These are phyloP conservation scores for Osmanthus fragrans DNA, from an alignment of 257 asterid species.

Conservation along the genomic window DNA sequence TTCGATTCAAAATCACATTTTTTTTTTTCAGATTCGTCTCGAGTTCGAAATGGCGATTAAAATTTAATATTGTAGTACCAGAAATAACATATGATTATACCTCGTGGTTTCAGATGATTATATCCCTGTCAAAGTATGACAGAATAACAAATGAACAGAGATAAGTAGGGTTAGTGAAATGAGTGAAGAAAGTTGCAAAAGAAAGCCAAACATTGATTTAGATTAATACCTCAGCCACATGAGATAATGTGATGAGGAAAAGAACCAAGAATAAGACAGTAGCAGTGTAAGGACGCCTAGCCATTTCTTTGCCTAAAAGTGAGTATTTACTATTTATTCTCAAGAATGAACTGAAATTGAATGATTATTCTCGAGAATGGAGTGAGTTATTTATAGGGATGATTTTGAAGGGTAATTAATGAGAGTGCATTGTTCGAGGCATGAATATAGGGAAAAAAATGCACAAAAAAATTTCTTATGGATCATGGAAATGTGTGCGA, in stretches of 20 bases:
- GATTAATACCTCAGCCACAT: constrained; percentile 37
- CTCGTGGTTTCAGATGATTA: constrained; percentile 26
- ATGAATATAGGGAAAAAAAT: constrained; percentile 33
- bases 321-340: background rate
- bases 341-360: background rate
- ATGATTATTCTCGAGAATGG: background rate
- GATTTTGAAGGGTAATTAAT: background rate
- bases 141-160: background rate
- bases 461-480: no score
- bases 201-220: no score
- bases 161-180: background rate
- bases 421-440: constrained; percentile 36
- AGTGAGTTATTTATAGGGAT: constrained; percentile 29
- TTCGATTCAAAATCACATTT: background rate
- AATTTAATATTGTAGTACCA: no score
- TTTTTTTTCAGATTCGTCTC: background rate
- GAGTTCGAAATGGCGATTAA: no score
- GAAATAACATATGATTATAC: background rate
- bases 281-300: constrained; percentile 3
- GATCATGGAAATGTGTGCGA: no score
- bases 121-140: constrained; percentile 23
- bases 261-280: constrained; percentile 18
- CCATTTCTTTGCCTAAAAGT: constrained; percentile 18
- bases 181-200: background rate
- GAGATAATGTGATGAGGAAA: constrained; percentile 29